A percentile compares a stretch with the other conserved stretches of the same genome.
Conservation (phyloP, 768 basidiomycete species). For the Tubosaeta brunneosetosa region DNA sequence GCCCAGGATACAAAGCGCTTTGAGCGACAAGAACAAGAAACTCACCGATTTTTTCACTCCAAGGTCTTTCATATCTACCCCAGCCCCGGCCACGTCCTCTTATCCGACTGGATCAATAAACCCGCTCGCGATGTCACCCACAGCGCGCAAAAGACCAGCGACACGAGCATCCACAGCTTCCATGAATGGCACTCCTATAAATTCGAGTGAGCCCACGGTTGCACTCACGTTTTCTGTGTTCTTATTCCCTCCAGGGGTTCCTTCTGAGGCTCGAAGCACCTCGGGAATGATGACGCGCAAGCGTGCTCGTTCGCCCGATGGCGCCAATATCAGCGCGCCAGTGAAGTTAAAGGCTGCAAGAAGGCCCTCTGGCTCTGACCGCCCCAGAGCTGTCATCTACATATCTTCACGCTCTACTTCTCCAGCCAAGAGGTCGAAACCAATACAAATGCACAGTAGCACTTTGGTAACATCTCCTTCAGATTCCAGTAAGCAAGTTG, state of each 20-base stretch:
- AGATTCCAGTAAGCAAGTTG: constrained; percentile 30
- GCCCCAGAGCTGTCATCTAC: constrained; percentile 2
- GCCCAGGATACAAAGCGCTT: constrained; percentile 10
- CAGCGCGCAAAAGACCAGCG: constrained; percentile 9
- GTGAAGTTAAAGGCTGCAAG: constrained; percentile 18
- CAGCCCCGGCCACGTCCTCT: constrained; percentile 9
- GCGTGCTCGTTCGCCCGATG: constrained; percentile 25
- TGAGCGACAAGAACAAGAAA: constrained; percentile 19
- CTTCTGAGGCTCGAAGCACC: constrained; percentile 6
- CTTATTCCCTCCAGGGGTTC: constrained; percentile 12
- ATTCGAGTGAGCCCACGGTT: constrained; percentile 17
- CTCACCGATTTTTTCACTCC: constrained; percentile 47
- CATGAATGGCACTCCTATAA: background rate
- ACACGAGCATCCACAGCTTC: constrained; percentile 6
- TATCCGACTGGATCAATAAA: background rate
- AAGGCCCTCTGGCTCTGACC: constrained; percentile 8
- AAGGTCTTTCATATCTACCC: constrained; percentile 20
- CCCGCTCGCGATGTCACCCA: background rate
- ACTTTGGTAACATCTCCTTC: constrained; percentile 14
- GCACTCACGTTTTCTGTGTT: background rate
- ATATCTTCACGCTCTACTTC: constrained; percentile 14
- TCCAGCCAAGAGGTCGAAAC: constrained; percentile 16
- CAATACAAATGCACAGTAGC: background rate
- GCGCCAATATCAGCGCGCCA: background rate
- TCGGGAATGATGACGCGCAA: constrained; percentile 20